Percentiles rank a stretch among this genome's conserved stretches.
These are phyloP conservation scores for Populus ilicifolia DNA, from an alignment of 345 rosid species.

Conservation along the genomic window DNA sequence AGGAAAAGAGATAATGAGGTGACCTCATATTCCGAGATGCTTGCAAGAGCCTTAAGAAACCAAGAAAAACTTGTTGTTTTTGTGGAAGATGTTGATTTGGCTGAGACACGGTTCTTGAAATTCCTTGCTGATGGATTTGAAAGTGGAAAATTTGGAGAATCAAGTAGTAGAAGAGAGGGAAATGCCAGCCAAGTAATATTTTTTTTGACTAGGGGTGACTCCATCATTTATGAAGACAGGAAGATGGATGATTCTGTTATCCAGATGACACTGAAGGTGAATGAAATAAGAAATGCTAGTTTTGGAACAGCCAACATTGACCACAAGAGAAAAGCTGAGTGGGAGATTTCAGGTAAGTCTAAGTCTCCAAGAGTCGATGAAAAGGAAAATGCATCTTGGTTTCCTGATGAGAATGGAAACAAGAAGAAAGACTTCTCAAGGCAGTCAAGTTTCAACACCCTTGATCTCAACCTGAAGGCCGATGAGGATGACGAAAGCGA, in stretches of 20 bases:
- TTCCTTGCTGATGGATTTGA: constrained; percentile 47
- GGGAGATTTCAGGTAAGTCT: constrained; percentile 30
- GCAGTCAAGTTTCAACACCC: constrained; percentile 54
- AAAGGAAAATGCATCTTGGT: constrained; percentile 28
- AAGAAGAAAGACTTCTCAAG: constrained; percentile 44
- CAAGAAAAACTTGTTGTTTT: constrained; percentile 44
- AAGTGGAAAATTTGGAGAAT: constrained; percentile 32
- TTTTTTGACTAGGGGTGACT: constrained; percentile 50
- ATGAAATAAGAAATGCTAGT: constrained; percentile 19
- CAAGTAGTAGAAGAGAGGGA: constrained; percentile 10
- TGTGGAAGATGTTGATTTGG: constrained; percentile 61
- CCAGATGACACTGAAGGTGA: constrained; percentile 52
- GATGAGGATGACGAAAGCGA: constrained; percentile 35
- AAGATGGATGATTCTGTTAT: constrained; percentile 35
- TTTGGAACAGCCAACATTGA: constrained; percentile 12
- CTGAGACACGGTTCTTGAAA: constrained; percentile 44
- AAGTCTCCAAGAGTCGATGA: constrained; percentile 42
- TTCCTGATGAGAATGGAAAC: constrained; percentile 27
- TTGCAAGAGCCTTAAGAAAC: constrained; percentile 26
- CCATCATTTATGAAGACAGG: constrained; percentile 13
- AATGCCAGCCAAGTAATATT: constrained; percentile 39
- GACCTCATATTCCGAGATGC: constrained; percentile 31
- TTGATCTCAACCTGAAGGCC: constrained; percentile 69
- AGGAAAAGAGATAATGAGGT: constrained; percentile 27
- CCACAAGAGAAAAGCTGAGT: constrained; percentile 61